Evolutionary conservation across 495 filamentous ascomycete species (phyloP), one percentile per base, ranked within the genome.

Genomic region (Xylaria bambusicola): DNA sequence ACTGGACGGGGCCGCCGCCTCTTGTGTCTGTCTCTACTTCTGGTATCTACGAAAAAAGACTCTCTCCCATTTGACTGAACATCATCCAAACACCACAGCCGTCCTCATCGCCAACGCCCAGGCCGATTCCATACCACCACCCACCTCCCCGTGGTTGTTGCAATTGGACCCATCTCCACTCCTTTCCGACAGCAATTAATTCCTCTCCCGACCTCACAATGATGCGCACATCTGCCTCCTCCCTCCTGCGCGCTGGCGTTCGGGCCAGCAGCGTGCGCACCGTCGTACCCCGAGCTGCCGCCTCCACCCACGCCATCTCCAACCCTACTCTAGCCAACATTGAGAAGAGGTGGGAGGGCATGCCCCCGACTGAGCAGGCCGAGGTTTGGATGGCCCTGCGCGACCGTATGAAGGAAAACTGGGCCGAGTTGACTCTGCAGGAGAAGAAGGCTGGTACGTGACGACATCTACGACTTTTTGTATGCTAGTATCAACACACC

Each of bases 401-500:
- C 68, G 94, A 98, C 80, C 87, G 94, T 68, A 98, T 98, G 94
- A 98, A 97, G 89, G 86, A 81, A 62, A 90, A 90, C 76, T 98
- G 94, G 94, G 82, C 88, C 69, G 90, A 97, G 67, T 80, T 98
- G 83, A 98, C 94, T 27, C 40, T 93, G 62, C 86, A 91, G 76
- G 94, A 98, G 83, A 97, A 98, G 89, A 97, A 95, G 82, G 95
- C 94, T 70, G 93, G 94, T 98, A 87, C 69, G 94, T 89, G 36
- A 58, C 49, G 18, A 27, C 56, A 36, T 33, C 20, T 15, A 46
- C n/a, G n/a, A n/a, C n/a, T n/a, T n/a, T n/a, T 15, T 12, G 17
- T 23, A 44, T 13, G 15, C 29, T 12, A 42, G 23, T 42, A 36
- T 18, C 17, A 13, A 7, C 15, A 35, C 3, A 9, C 31, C 33